Evolutionary conservation across 169 alveolate genomes (phyloP).

Genomic region (Plasmodium cynomolgi): DNA sequence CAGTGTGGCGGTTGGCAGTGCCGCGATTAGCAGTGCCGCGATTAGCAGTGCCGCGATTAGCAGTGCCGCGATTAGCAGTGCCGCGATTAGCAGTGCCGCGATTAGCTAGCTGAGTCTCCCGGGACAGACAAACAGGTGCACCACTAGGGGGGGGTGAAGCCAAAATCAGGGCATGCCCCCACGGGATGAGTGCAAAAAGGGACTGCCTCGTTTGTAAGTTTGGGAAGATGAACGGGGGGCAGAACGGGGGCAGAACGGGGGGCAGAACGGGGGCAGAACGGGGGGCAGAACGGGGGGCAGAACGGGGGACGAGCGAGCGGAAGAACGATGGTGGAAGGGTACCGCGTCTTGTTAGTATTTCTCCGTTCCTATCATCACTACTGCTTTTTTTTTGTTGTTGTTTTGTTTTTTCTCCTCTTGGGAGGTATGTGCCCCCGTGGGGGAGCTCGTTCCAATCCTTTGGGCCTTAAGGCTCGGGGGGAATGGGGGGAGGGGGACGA

Average conservation of each 20-base stretch:
- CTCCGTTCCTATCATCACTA: background rate
- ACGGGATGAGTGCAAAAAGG: background rate
- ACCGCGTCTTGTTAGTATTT: background rate
- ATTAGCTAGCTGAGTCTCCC: no score
- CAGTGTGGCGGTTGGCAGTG: no score
- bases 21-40: no score
- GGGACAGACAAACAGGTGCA: no score
- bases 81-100: no score
- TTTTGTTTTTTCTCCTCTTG: background rate
- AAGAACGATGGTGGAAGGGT: background rate
- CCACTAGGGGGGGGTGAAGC: background rate
- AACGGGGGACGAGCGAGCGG: no score
- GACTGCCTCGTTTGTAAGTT: background rate
- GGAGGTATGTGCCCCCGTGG: background rate
- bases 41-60: no score
- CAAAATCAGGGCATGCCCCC: background rate
- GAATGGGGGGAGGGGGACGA: no score
- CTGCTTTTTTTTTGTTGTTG: background rate
- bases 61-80: no score
- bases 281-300: no score
- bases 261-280: no score
- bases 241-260: no score
- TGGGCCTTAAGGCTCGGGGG: background rate
- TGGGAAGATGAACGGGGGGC: background rate
- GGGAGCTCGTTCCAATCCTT: background rate